Base-by-base conservation (phyloP, 2,329 filamentous ascomycete genomes). In the Purpureocillium lavendulum region DNA sequence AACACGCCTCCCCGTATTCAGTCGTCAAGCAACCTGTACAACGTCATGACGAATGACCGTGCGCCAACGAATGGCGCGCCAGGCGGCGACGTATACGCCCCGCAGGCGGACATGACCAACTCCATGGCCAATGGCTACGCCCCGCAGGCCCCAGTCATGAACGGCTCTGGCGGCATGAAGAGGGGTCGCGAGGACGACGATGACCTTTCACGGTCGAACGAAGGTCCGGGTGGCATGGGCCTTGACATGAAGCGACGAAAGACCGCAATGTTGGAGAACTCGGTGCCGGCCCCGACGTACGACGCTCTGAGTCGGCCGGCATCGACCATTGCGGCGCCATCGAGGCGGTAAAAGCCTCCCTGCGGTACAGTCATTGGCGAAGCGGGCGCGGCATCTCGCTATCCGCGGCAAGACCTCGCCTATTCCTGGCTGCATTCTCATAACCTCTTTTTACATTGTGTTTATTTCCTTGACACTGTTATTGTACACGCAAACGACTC, bases 21-120 rank as follows among this genome's bases (percentile, higher is more conserved):
- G 41, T 71, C 83, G 4, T 81, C 85, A 1, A 89, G 86, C 68
- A 94, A 80, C 56, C 69, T 95, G 37, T 94, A 94, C 71, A 94
- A 81, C 60, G 83, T 94, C 46, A 88, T 94, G 67, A 89, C 83
- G 58, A 87, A 86, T 56, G 84, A 87, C 43, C 77, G 86, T 18
- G 77, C 69, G 35, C 65, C 70, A 24, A 61, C 77, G 10, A 67
- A 53, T 49, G 82, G 82, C n/a, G 73, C 70, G 24, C 62, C 77
- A 11, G 65, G 73, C 15, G 73, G 73, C 36, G 86, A 94, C 49
- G 75, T 81, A 7, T 94, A 94, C 57, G 74, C 77, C 28, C 72
- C 79, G 13, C 72, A 84, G 17, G 65, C 73, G 5, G 81, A 84
- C 50, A 68, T 81, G 60, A 59, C 62, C 31, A 63, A 59, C 44